phyloP scores from a whole-genome alignment of 1,284 basidiomycete genomes.

The Cryptococcus wingfieldii region DNA sequence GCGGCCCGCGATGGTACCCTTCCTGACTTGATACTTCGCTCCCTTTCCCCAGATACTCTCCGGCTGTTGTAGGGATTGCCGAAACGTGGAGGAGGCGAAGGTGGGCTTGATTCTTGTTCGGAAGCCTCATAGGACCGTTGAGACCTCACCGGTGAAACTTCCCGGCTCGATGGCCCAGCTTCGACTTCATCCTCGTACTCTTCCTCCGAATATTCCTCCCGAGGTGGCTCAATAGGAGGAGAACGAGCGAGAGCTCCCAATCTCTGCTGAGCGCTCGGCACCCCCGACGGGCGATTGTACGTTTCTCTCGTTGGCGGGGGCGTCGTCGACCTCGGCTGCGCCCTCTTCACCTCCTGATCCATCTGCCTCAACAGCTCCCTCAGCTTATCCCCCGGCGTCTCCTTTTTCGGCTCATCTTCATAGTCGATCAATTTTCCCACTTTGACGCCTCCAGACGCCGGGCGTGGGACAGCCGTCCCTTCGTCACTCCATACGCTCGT shows the following conservation, averaged over 20 bases:
- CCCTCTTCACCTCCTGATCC: constrained; percentile 20
- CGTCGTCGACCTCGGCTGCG: not conserved
- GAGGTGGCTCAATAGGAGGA: not conserved
- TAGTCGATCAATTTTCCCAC: constrained; percentile 23
- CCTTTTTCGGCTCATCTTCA: constrained; percentile 2
- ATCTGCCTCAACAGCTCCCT: constrained; percentile 23
- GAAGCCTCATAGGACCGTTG: not conserved
- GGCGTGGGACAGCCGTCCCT: constrained; percentile 2
- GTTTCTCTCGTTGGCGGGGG: too few relatives aligned
- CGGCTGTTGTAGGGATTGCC: constrained; percentile 28
- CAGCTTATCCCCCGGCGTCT: constrained; percentile 20
- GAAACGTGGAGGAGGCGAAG: constrained; percentile 38
- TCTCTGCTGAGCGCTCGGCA: not conserved
- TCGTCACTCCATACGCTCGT: constrained; percentile 14
- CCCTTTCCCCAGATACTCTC: constrained; percentile 8
- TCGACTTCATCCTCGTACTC: constrained; percentile 9
- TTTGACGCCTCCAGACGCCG: constrained; percentile 1
- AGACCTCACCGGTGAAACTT: not conserved
- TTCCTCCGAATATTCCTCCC: not conserved
- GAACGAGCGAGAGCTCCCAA: not conserved
- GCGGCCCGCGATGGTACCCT: constrained; percentile 25
- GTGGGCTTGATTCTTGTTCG: constrained; percentile 25
- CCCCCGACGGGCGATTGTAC: too few relatives aligned
- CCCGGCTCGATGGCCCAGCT: not conserved
- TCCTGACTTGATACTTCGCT: not conserved